Percentiles rank a stretch among this genome's conserved stretches.
These are phyloP conservation scores for Ambrosia hybrid DNA, from an alignment of 140 eudicot species.

Conservation along the genomic window DNA sequence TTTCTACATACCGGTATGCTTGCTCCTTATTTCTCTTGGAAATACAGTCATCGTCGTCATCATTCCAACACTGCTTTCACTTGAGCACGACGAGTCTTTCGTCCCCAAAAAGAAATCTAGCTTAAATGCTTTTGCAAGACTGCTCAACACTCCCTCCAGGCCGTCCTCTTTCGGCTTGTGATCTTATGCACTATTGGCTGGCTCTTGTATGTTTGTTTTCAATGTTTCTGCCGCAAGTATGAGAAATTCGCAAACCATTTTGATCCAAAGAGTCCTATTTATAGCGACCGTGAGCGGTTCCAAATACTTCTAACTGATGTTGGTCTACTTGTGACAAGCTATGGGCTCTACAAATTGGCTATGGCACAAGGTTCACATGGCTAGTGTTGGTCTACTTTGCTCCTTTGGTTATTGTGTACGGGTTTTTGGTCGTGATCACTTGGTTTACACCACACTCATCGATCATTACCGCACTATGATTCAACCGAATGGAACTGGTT, in stretches of 20 bases:
- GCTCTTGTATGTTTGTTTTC: slow-evolving; percentile 30
- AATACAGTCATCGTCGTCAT: slow-evolving; percentile 41
- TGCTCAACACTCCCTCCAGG: slow-evolving; percentile 40
- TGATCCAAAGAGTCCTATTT: slow-evolving; percentile 40
- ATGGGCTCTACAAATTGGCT: slow-evolving; percentile 16
- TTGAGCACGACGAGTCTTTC: slow-evolving; percentile 36
- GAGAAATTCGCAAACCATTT: slow-evolving; percentile 41
- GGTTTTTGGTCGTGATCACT: slow-evolving; percentile 40
- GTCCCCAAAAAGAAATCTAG: slow-evolving; percentile 32
- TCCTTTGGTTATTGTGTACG: slow-evolving; percentile 35
- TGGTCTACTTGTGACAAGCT: slow-evolving; percentile 28
- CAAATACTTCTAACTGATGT: slow-evolving; percentile 33
- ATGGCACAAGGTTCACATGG: slow-evolving; percentile 33
- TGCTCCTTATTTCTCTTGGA: slow-evolving; percentile 43
- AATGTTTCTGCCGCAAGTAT: slow-evolving; percentile 34
- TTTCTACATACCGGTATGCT: slow-evolving; percentile 31
- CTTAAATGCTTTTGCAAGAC: neutral
- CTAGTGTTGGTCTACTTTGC: slow-evolving; percentile 29
- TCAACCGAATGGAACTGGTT: slow-evolving; percentile 44
- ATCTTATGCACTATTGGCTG: slow-evolving; percentile 34
- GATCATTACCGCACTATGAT: slow-evolving; percentile 36
- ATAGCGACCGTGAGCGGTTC: slow-evolving; percentile 37
- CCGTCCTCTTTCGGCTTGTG: slow-evolving; percentile 27
- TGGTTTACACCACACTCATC: slow-evolving; percentile 43
- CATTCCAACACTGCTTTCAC: slow-evolving; percentile 34